Conservation (phyloP, 2,329 filamentous ascomycete genomes). For the Aspergillus candidus region DNA sequence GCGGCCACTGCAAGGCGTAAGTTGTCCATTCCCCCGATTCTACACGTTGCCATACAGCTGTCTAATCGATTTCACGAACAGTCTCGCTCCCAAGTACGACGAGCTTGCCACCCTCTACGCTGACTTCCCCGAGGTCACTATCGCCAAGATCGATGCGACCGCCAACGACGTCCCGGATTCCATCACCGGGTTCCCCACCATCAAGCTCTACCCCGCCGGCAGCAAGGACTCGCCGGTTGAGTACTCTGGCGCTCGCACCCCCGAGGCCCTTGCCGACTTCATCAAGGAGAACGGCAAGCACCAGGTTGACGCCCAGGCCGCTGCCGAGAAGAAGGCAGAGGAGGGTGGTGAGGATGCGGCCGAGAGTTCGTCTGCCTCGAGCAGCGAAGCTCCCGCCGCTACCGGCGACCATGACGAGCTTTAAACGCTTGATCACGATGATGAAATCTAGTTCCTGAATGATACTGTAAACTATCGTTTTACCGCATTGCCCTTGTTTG, state of each 20-base stretch:
- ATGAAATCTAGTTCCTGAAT: conserved; percentile 1
- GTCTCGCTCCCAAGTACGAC: conserved; percentile 62
- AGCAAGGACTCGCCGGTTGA: conserved; percentile 77
- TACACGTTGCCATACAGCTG: not conserved
- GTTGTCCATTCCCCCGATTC: conserved; percentile 15
- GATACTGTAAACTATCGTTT: not conserved
- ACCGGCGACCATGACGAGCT: conserved; percentile 35
- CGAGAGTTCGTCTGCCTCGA: conserved; percentile 18
- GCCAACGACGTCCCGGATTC: conserved; percentile 94
- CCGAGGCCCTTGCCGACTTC: conserved; percentile 89
- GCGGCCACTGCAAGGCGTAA: conserved; percentile 63
- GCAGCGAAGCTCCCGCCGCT: conserved; percentile 16
- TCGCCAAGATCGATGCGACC: conserved; percentile 92
- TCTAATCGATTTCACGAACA: conserved; percentile 17
- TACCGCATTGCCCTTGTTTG: too few relatives aligned
- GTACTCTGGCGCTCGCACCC: conserved; percentile 79
- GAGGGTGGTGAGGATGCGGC: conserved; percentile 29
- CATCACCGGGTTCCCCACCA: conserved; percentile 96
- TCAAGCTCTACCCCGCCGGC: conserved; percentile 94
- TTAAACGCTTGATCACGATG: conserved; percentile 18
- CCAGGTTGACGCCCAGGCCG: conserved; percentile 61
- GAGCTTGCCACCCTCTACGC: conserved; percentile 55
- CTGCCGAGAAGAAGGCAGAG: conserved; percentile 51
- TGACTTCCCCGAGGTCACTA: conserved; percentile 53
- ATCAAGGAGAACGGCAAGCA: conserved; percentile 93